Evolutionary conservation across 208 protist species (phyloP).

Genomic region (Spongospora subterranea): DNA sequence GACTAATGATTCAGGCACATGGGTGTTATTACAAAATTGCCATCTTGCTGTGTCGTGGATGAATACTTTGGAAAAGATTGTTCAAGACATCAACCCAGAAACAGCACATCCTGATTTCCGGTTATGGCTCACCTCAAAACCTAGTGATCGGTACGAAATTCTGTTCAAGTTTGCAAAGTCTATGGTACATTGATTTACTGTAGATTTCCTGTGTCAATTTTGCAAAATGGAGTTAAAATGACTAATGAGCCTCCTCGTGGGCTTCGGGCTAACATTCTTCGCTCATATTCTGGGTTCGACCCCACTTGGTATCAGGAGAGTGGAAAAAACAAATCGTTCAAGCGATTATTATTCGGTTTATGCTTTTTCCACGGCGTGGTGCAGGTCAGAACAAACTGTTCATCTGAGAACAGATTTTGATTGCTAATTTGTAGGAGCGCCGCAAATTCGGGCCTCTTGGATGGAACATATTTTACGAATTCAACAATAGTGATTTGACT

Average conservation of each 20-base stretch:
- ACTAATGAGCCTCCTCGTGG: conserved; percentile 96
- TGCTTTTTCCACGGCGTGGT: conserved; percentile 83
- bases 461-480: conserved; percentile 98
- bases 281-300: conserved; percentile 47
- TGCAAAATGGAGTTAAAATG: conserved; percentile 97
- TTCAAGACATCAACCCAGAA: conserved; percentile 85
- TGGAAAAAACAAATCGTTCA: conserved; percentile 63
- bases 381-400: conserved; percentile 54
- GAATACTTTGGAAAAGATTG: conserved; percentile 93
- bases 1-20: conserved; percentile 72
- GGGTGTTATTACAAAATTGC: conserved; percentile 93
- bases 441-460: conserved; percentile 97
- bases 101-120: conserved; percentile 59
- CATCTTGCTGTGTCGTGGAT: conserved; percentile 97
- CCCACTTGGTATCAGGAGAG: conserved; percentile 24
- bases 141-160: background rate
- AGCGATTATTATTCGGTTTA: conserved; percentile 79
- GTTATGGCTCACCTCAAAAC: conserved; percentile 60
- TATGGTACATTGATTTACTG: background rate
- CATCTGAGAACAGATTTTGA: background rate
- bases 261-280: conserved; percentile 76
- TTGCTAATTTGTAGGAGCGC: conserved; percentile 84
- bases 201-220: conserved; percentile 56
- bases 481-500: conserved; percentile 90
- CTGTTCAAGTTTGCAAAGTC: background rate